Percentiles rank a stretch among this genome's conserved stretches.
These are phyloP conservation scores for Isoetes taiwanensis DNA, from an alignment of 75 land plant species.

Conservation along the genomic window DNA sequence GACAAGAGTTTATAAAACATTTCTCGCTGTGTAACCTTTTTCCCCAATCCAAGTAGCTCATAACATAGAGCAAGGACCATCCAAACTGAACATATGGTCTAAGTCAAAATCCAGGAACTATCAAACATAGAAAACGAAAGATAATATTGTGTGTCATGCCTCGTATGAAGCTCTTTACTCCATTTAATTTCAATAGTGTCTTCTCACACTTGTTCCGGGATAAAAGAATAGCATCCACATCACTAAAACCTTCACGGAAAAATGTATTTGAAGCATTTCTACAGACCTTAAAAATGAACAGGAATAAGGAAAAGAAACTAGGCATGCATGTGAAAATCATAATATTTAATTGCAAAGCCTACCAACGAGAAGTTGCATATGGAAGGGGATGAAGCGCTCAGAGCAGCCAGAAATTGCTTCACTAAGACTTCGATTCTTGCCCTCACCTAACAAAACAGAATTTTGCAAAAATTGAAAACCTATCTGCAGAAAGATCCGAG, in stretches of 20 bases:
- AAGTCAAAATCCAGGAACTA: background rate
- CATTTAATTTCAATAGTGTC: background rate
- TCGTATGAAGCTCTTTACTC: conserved; percentile 11
- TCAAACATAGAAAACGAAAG: background rate
- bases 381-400: no score
- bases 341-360: no score
- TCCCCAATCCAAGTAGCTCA: conserved; percentile 45
- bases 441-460: no score
- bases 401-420: no score
- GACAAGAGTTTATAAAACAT: conserved; percentile 73
- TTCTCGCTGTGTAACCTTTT: conserved; percentile 79
- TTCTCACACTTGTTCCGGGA: background rate
- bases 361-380: no score
- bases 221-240: conserved; percentile 6
- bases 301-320: no score
- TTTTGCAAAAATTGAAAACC: no score
- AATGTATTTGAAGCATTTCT: conserved; percentile 11
- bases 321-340: no score
- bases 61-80: conserved; percentile 69
- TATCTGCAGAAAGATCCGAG: no score
- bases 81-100: conserved; percentile 52
- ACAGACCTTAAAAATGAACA: conserved; percentile 1
- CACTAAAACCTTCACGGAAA: background rate
- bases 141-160: background rate
- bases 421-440: no score